Evolutionary conservation across 2,329 filamentous ascomycete species (phyloP).

Genomic region (Ascochyta clinopodiicola): DNA sequence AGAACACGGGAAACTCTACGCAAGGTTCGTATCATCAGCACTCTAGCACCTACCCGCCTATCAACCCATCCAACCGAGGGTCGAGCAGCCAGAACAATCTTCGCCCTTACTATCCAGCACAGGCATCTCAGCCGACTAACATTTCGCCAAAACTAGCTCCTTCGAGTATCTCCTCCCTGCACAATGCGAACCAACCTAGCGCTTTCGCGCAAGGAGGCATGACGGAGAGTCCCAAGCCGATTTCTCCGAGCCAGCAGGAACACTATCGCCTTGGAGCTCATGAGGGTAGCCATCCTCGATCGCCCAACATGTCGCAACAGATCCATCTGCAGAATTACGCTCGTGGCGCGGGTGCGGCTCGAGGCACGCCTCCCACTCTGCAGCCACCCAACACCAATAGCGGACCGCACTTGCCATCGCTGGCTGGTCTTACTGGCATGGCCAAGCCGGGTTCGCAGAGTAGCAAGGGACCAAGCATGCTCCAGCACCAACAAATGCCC

Average conservation of each 20-base stretch:
- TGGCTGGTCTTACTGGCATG: conserved; percentile 51
- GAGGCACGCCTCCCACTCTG: conserved; percentile 61
- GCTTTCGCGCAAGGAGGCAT: conserved; percentile 76
- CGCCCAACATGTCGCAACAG: conserved; percentile 70
- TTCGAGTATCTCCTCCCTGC: conserved; percentile 45
- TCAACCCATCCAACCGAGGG: conserved; percentile 53
- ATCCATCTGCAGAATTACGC: conserved; percentile 69
- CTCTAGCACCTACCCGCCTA: conserved; percentile 78
- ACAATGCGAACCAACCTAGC: conserved; percentile 52
- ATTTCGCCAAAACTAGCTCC: conserved; percentile 48
- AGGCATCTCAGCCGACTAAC: conserved; percentile 48
- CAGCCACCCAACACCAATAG: conserved; percentile 51
- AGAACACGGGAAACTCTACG: conserved; percentile 62
- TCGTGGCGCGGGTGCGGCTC: conserved; percentile 60
- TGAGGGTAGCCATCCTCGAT: conserved; percentile 58
- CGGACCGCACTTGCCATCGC: conserved; percentile 51
- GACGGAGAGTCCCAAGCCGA: conserved; percentile 85
- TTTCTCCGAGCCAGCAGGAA: conserved; percentile 69
- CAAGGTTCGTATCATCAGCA: conserved; percentile 68
- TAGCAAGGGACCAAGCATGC: conserved; percentile 49
- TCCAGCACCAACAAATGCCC: conserved; percentile 49
- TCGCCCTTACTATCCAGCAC: conserved; percentile 45
- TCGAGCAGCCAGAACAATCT: conserved; percentile 38
- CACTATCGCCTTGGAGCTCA: conserved; percentile 62
- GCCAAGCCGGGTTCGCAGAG: conserved; percentile 40